These are phyloP conservation scores for Xylaria curta DNA, from an alignment of 495 filamentous ascomycete genomes.

Conservation along the genomic window DNA sequence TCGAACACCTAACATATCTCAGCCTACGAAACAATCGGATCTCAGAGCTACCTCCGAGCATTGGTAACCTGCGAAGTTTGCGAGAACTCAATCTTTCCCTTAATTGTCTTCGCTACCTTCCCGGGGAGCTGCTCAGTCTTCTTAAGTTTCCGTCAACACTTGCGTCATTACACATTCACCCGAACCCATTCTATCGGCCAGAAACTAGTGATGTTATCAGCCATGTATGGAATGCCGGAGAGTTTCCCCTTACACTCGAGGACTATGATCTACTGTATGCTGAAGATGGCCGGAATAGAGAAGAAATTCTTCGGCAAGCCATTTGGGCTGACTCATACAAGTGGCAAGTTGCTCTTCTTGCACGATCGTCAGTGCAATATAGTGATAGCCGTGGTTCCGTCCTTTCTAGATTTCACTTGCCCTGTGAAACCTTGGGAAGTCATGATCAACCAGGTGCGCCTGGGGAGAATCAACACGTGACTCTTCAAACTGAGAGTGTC, in stretches of 20 bases:
- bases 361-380: conserved; percentile 41
- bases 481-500: conserved; percentile 33
- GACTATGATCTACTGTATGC: not conserved
- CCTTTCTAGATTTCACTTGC: conserved; percentile 37
- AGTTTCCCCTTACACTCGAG: not conserved
- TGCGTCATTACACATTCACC: conserved; percentile 45
- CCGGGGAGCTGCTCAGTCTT: conserved; percentile 71
- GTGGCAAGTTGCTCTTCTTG: conserved; percentile 28
- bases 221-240: conserved; percentile 3
- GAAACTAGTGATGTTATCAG: conserved; percentile 11
- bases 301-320: not conserved
- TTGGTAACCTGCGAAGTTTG: conserved; percentile 68
- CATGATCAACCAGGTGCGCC: not conserved
- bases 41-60: conserved; percentile 65
- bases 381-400: conserved; percentile 39
- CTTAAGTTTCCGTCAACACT: conserved; percentile 52
- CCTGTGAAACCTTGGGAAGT: conserved; percentile 6
- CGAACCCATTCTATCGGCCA: conserved; percentile 56
- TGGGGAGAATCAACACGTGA: not conserved
- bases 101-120: conserved; percentile 71
- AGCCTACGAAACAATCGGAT: conserved; percentile 76
- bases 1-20: conserved; percentile 68
- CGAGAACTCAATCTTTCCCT: conserved; percentile 72
- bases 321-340: not conserved
- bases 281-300: not conserved